Conservation (phyloP, 352 stramenopile species). For the Peronospora farinosa region DNA sequence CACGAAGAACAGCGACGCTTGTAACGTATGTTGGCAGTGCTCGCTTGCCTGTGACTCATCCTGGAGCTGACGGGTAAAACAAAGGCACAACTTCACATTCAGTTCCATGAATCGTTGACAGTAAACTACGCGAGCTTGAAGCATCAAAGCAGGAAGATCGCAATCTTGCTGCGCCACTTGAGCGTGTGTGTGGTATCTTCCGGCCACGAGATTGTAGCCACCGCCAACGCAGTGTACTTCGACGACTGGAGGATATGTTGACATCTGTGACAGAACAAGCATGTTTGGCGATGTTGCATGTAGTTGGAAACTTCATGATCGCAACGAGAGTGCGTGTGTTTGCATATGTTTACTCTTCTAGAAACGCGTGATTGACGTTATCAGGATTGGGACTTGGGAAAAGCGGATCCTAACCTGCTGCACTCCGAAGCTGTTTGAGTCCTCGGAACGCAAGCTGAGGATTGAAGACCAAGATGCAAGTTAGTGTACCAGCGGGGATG, state of each 20-base stretch:
- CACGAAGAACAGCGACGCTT: conserved; percentile 66
- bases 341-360: conserved; percentile 2
- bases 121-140: conserved; percentile 63
- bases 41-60: conserved; percentile 56
- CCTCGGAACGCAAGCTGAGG: no score
- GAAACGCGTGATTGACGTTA: no score
- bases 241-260: conserved; percentile 53
- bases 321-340: not conserved
- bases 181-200: conserved; percentile 48
- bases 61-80: no score
- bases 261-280: conserved; percentile 57
- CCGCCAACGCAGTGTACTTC: conserved; percentile 52
- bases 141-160: conserved; percentile 54
- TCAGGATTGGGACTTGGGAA: no score
- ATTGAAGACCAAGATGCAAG: no score
- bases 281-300: conserved; percentile 4
- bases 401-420: no score
- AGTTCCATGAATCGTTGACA: no score
- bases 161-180: conserved; percentile 41
- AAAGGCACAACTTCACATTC: no score
- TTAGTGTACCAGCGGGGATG: no score
- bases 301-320: not conserved
- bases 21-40: conserved; percentile 63
- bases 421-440: no score
- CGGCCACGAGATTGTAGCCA: conserved; percentile 57